Percentiles rank a stretch among this genome's conserved stretches.
Evolutionary conservation across 2,329 filamentous ascomycete genomes (phyloP).

Genomic region (Penicillium sp.): DNA sequence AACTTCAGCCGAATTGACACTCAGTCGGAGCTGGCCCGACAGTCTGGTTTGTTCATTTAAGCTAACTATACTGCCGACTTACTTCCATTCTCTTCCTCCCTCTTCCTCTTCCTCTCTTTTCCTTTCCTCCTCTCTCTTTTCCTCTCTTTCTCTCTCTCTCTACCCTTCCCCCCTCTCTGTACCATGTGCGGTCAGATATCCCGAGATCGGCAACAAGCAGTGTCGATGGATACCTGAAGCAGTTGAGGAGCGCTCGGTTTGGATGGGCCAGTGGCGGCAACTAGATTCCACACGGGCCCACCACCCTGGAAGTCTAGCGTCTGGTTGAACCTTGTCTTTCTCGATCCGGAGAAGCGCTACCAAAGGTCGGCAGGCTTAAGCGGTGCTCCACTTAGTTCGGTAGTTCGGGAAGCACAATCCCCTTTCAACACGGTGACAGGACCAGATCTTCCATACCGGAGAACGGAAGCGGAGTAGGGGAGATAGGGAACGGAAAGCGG

Average conservation of each 20-base stretch:
- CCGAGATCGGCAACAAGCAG: slow-evolving; percentile 30
- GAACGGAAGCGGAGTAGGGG: too few relatives aligned
- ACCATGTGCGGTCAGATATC: slow-evolving; percentile 19
- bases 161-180: not conserved
- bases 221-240: slow-evolving; percentile 22
- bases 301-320: slow-evolving; percentile 13
- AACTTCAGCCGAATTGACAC: slow-evolving; percentile 27
- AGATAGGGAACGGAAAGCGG: not conserved
- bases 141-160: not conserved
- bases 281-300: slow-evolving; percentile 15
- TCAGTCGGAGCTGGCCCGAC: slow-evolving; percentile 5
- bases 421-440: not conserved
- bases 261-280: slow-evolving; percentile 10
- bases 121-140: not conserved
- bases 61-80: not conserved
- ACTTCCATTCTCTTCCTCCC: too few relatives aligned
- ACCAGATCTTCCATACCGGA: not conserved
- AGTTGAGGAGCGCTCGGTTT: slow-evolving; percentile 6
- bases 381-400: slow-evolving; percentile 13
- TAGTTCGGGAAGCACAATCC: slow-evolving; percentile 3
- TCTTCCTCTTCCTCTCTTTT: not conserved
- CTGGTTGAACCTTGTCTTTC: slow-evolving; percentile 16
- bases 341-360: slow-evolving; percentile 11
- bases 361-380: slow-evolving; percentile 15
- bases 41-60: not conserved